Evolutionary conservation across 345 rosid species (phyloP).

Genomic region (Gynandropsis gynandra): DNA sequence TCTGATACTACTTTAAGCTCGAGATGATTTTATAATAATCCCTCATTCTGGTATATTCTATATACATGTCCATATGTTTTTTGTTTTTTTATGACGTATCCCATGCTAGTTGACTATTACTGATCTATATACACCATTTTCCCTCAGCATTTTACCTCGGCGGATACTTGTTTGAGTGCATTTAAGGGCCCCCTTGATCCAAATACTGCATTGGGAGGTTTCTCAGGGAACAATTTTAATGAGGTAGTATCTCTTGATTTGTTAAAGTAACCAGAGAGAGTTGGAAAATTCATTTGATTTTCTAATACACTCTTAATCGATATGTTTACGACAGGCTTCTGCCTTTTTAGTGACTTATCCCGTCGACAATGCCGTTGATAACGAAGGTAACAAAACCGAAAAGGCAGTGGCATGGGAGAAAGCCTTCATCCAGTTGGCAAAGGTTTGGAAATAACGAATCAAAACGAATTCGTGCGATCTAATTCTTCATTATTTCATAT

Average conservation of each 20-base stretch:
- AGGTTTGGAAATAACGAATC: slow-evolving; percentile 40
- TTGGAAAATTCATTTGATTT: slow-evolving; percentile 7
- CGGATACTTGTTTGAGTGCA: slow-evolving; percentile 85
- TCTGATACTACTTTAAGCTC: not conserved
- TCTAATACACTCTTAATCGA: slow-evolving; percentile 20
- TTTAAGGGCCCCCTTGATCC: slow-evolving; percentile 98
- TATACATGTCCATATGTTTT: slow-evolving; percentile 1
- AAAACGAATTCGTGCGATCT: too few relatives aligned
- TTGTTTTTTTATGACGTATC: not conserved
- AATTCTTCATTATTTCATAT: too few relatives aligned
- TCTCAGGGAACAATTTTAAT: slow-evolving; percentile 69
- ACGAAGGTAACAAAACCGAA: slow-evolving; percentile 54
- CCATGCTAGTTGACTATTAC: slow-evolving; percentile 2
- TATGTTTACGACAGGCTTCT: slow-evolving; percentile 66
- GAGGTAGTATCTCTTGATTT: slow-evolving; percentile 47
- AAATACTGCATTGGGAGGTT: slow-evolving; percentile 89
- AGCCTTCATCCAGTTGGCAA: slow-evolving; percentile 76
- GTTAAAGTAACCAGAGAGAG: slow-evolving; percentile 10
- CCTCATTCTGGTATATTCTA: not conserved
- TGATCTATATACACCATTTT: slow-evolving; percentile 16
- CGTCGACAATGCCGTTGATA: slow-evolving; percentile 66
- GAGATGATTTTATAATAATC: not conserved
- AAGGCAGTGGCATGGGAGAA: slow-evolving; percentile 94
- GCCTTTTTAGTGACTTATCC: slow-evolving; percentile 93
- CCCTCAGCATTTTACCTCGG: slow-evolving; percentile 80